These are phyloP conservation scores for Claviceps pusilla DNA, from an alignment of 2,329 filamentous ascomycete species.

Conservation along the genomic window DNA sequence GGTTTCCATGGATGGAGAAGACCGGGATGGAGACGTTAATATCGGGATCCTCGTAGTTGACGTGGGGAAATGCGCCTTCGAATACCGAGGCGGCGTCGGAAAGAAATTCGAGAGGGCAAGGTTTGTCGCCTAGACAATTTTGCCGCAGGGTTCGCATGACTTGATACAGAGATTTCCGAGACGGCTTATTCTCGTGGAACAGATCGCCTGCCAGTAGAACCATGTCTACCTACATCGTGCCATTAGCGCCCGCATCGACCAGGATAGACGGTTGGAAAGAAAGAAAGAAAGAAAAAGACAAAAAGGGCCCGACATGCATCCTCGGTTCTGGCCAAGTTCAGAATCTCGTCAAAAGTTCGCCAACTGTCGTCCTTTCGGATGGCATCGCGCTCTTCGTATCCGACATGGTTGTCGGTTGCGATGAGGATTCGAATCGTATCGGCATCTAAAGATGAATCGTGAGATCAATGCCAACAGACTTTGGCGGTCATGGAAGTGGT, in stretches of 20 bases:
- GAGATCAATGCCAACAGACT: not conserved
- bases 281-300: not conserved
- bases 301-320: constrained; percentile 40
- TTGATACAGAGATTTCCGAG: constrained; percentile 87
- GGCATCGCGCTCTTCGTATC: constrained; percentile 83
- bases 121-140: constrained; percentile 90
- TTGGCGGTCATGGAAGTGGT: too few relatives aligned
- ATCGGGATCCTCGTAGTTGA: constrained; percentile 94
- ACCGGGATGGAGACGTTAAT: constrained; percentile 96
- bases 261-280: not conserved
- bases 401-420: constrained; percentile 94
- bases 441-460: constrained; percentile 25
- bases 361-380: constrained; percentile 96
- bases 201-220: constrained; percentile 86
- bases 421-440: constrained; percentile 92
- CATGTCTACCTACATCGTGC: constrained; percentile 60
- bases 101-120: constrained; percentile 85
- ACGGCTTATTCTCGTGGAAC: constrained; percentile 97
- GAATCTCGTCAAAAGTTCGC: constrained; percentile 89
- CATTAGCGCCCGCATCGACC: not conserved
- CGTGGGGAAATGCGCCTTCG: constrained; percentile 75
- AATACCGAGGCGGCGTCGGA: constrained; percentile 89
- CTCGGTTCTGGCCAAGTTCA: constrained; percentile 69
- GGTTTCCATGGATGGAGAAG: constrained; percentile 96
- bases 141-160: constrained; percentile 88